Conservation (phyloP, 768 basidiomycete species). For the Russula virescens region DNA sequence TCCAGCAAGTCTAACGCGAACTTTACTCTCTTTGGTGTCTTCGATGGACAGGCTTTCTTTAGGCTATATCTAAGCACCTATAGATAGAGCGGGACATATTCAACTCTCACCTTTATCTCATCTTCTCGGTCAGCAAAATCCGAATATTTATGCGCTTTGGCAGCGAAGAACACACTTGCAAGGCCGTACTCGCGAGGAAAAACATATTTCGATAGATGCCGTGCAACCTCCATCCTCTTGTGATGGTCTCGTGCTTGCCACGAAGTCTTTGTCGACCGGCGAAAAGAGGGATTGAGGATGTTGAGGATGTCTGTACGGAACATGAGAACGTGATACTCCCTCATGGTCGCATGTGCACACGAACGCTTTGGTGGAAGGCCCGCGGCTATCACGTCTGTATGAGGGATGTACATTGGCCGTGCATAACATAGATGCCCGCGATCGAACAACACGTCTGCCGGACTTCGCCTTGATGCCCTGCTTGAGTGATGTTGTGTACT, state of each 20-base stretch:
- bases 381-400: slow-evolving; percentile 45
- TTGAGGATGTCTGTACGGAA: slow-evolving; percentile 56
- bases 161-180: slow-evolving; percentile 46
- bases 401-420: slow-evolving; percentile 48
- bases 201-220: slow-evolving; percentile 74
- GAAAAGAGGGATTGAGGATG: slow-evolving; percentile 43
- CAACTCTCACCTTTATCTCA: slow-evolving; percentile 56
- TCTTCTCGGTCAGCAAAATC: slow-evolving; percentile 57
- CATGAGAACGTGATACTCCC: not conserved
- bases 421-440: slow-evolving; percentile 65
- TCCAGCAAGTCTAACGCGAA: slow-evolving; percentile 48
- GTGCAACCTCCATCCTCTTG: slow-evolving; percentile 43
- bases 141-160: slow-evolving; percentile 34
- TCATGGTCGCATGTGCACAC: slow-evolving; percentile 24
- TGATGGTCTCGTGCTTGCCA: slow-evolving; percentile 38
- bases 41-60: slow-evolving; percentile 40
- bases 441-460: slow-evolving; percentile 47
- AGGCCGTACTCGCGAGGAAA: slow-evolving; percentile 79
- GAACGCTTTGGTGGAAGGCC: slow-evolving; percentile 67
- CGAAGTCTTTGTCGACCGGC: slow-evolving; percentile 29
- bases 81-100: not conserved
- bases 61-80: slow-evolving; percentile 24
- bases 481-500: not conserved
- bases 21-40: slow-evolving; percentile 72
- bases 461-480: slow-evolving; percentile 33